Evolutionary conservation across 257 asterid genomes (phyloP).

Genomic region (Solanum rostratum): DNA sequence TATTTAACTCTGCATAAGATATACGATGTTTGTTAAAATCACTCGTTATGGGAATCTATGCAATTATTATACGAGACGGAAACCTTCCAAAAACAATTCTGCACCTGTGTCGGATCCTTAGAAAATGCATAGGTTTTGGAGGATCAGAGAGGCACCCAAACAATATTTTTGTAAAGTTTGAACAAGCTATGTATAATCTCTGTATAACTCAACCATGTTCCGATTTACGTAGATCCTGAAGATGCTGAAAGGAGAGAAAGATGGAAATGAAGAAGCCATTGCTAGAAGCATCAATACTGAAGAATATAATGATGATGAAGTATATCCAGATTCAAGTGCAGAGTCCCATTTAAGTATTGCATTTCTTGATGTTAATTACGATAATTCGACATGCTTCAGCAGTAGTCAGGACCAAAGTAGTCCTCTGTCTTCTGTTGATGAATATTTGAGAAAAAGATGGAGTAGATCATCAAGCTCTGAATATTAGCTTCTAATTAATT

Average conservation of each 20-base stretch:
- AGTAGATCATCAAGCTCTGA: conserved; percentile 69
- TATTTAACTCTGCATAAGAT: neutral
- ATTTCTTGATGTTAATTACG: conserved; percentile 43
- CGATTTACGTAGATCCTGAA: conserved; percentile 31
- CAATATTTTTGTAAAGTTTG: too few relatives aligned
- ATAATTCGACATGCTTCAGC: conserved; percentile 48
- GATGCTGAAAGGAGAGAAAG: conserved; percentile 46
- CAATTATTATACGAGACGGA: neutral
- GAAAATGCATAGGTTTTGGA: too few relatives aligned
- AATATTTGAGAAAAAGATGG: conserved; percentile 56
- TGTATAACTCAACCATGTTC: neutral
- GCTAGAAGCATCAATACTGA: conserved; percentile 19
- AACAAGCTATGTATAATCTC: neutral
- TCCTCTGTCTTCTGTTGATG: conserved; percentile 57
- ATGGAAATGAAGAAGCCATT: conserved; percentile 4
- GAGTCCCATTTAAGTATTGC: conserved; percentile 79
- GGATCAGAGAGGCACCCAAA: too few relatives aligned
- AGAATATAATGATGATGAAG: conserved; percentile 68
- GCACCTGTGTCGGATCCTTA: neutral
- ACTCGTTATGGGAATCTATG: neutral
- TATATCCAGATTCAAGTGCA: conserved; percentile 73
- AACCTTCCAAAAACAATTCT: neutral
- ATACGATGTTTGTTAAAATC: neutral
- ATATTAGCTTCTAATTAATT: conserved; percentile 7
- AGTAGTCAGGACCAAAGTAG: conserved; percentile 72